A percentile compares a stretch with the other conserved stretches of the same genome.
Evolutionary conservation across 2,329 filamentous ascomycete genomes (phyloP).

Genomic region (Exophiala sideris): DNA sequence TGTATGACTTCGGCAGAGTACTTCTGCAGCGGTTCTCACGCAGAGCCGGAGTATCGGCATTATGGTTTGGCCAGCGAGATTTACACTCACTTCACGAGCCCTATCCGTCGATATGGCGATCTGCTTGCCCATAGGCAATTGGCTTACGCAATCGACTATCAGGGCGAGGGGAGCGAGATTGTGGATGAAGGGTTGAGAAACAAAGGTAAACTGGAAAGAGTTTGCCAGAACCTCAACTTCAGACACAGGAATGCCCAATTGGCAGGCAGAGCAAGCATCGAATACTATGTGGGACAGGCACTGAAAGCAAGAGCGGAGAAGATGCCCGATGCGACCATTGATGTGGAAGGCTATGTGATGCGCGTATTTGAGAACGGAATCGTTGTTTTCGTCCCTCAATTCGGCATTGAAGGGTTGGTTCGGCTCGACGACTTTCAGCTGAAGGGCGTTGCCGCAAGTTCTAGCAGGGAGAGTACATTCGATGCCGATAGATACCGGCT

Average conservation of each 20-base stretch:
- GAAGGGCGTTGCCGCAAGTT: conserved; percentile 42
- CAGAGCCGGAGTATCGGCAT: conserved; percentile 91
- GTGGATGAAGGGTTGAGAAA: conserved; percentile 78
- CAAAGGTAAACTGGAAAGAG: conserved; percentile 79
- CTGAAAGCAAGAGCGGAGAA: conserved; percentile 67
- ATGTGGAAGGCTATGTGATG: conserved; percentile 95
- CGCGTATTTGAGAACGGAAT: conserved; percentile 96
- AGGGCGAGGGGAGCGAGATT: conserved; percentile 52
- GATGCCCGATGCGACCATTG: conserved; percentile 46
- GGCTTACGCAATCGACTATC: conserved; percentile 91
- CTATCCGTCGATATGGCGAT: conserved; percentile 96
- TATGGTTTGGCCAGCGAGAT: conserved; percentile 95
- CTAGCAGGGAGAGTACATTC: conserved; percentile 68
- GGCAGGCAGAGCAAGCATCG: conserved; percentile 87
- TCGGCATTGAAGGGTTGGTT: conserved; percentile 92
- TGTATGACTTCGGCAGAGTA: conserved; percentile 99
- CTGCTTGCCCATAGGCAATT: conserved; percentile 91
- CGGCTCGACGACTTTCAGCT: conserved; percentile 77
- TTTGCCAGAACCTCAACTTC: conserved; percentile 98
- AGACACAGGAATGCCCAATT: conserved; percentile 96
- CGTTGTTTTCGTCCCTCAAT: conserved; percentile 91
- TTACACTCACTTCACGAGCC: conserved; percentile 97
- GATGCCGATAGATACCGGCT: conserved; percentile 84
- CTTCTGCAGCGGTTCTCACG: conserved; percentile 90
- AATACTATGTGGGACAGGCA: conserved; percentile 97